Evolutionary conservation across 345 rosid species (phyloP).

Genomic region (Eutrema yunnanense): DNA sequence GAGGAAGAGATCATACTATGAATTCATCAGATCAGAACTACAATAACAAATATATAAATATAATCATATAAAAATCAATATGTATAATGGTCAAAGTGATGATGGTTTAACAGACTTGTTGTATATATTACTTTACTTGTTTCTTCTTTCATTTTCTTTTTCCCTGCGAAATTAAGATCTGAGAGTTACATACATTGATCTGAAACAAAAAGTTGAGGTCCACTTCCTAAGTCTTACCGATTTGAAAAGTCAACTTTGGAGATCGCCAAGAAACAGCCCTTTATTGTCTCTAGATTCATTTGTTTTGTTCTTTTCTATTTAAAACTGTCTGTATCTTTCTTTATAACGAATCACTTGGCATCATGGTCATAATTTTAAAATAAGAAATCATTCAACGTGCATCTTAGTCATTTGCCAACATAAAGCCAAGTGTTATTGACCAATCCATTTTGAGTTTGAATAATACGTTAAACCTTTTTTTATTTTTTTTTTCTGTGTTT

Average conservation of each 20-base stretch:
- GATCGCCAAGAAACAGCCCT: slow-evolving; percentile 6
- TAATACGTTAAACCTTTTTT: slow-evolving; percentile 1
- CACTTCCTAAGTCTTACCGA: neutral
- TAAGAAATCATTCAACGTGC: slow-evolving; percentile 21
- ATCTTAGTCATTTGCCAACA: slow-evolving; percentile 18
- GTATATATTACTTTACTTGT: neutral
- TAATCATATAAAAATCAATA: neutral
- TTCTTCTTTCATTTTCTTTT: neutral
- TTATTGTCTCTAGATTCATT: slow-evolving; percentile 16
- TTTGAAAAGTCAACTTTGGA: slow-evolving; percentile 29
- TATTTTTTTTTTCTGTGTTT: neutral
- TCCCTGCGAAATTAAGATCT: slow-evolving; percentile 15
- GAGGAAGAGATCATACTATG: neutral
- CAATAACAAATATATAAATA: neutral
- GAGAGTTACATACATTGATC: slow-evolving; percentile 5
- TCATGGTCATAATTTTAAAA: neutral
- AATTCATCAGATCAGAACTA: slow-evolving; percentile 19
- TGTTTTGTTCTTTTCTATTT: neutral
- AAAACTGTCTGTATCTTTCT: neutral
- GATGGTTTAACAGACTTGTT: slow-evolving; percentile 15
- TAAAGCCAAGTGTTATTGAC: slow-evolving; percentile 1
- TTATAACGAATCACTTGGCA: neutral
- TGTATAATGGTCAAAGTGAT: slow-evolving; percentile 19
- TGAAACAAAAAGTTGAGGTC: slow-evolving; percentile 20
- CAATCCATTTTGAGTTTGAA: slow-evolving; percentile 4